phyloP scores from a whole-genome alignment of 345 rosid genomes.

The Rhizophora mangle region DNA sequence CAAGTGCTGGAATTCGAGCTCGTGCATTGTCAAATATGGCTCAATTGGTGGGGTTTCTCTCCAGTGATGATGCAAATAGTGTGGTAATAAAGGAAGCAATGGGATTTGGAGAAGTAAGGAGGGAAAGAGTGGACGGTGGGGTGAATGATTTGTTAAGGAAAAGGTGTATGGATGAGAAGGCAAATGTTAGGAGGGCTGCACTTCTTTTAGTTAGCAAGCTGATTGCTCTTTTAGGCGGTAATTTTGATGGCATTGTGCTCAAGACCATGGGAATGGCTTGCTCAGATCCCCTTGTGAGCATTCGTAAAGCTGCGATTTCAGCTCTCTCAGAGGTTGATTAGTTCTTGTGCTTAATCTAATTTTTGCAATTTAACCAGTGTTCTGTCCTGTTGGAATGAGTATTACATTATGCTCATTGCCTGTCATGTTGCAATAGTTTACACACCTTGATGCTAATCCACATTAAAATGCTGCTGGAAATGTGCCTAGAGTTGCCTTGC shows the following conservation, averaged over 20 bases:
- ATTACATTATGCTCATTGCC: conserved; percentile 1
- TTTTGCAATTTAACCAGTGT: conserved; percentile 2
- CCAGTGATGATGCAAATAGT: conserved; percentile 42
- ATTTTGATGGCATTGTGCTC: conserved; percentile 60
- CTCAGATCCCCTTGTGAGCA: conserved; percentile 91
- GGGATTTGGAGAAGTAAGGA: conserved; percentile 37
- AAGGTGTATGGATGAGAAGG: conserved; percentile 87
- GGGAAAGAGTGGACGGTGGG: conserved; percentile 31
- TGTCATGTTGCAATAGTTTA: too few species aligned
- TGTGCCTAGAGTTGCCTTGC: too few species aligned
- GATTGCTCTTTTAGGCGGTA: conserved; percentile 58
- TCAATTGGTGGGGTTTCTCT: conserved; percentile 64
- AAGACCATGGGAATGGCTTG: conserved; percentile 84
- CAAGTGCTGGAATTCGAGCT: conserved; percentile 55
- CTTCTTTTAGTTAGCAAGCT: conserved; percentile 66
- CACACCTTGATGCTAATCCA: too few species aligned
- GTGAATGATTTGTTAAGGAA: conserved; percentile 59
- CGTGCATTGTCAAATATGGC: conserved; percentile 81
- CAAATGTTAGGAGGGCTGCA: conserved; percentile 74
- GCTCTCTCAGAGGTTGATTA: conserved; percentile 85
- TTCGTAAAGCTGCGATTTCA: conserved; percentile 77
- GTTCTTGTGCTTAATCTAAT: conserved; percentile 1
- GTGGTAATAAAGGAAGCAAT: conserved; percentile 50
- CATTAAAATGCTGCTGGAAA: too few species aligned
- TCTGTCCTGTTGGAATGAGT: not conserved